Evolutionary conservation across 2,329 filamentous ascomycete species (phyloP).

Genomic region (Diaporthe capsici): DNA sequence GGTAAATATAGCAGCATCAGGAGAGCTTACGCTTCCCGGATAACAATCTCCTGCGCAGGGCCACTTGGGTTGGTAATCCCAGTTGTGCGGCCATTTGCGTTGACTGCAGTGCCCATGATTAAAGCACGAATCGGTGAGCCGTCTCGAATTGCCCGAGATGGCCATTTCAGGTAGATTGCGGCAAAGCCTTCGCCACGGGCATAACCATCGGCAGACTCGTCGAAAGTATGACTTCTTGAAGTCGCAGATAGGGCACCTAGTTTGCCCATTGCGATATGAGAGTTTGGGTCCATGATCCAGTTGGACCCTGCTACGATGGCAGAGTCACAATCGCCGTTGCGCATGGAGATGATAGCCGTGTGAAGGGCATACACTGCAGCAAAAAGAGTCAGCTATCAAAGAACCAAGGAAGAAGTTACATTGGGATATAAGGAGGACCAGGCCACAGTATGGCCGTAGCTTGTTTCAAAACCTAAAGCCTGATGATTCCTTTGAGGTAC

Average conservation of each 20-base stretch:
- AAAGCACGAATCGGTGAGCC: slow-evolving; percentile 59
- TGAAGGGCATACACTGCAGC: slow-evolving; percentile 43
- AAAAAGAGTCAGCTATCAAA: no score
- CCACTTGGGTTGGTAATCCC: background rate
- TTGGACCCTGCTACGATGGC: slow-evolving; percentile 50
- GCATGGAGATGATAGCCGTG: slow-evolving; percentile 56
- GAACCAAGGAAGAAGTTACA: no score
- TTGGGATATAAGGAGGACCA: no score
- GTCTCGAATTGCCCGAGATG: slow-evolving; percentile 60
- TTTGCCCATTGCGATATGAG: slow-evolving; percentile 49
- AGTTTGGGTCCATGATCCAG: slow-evolving; percentile 50
- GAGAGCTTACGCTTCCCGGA: slow-evolving; percentile 22
- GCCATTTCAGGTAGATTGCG: slow-evolving; percentile 61
- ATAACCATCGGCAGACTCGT: slow-evolving; percentile 64
- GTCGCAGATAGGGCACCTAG: slow-evolving; percentile 52
- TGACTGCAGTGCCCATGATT: slow-evolving; percentile 54
- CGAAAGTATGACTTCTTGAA: slow-evolving; percentile 49
- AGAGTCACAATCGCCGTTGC: slow-evolving; percentile 46
- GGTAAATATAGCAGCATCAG: background rate
- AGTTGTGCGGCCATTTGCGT: slow-evolving; percentile 54
- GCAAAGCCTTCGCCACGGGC: slow-evolving; percentile 65
- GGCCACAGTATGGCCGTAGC: no score
- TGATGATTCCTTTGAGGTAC: no score
- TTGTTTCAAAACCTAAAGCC: no score
- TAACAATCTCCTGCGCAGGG: slow-evolving; percentile 35